Evolutionary conservation across 1,284 basidiomycete species (phyloP).

Genomic region (Stygiomarasmius scandens): DNA sequence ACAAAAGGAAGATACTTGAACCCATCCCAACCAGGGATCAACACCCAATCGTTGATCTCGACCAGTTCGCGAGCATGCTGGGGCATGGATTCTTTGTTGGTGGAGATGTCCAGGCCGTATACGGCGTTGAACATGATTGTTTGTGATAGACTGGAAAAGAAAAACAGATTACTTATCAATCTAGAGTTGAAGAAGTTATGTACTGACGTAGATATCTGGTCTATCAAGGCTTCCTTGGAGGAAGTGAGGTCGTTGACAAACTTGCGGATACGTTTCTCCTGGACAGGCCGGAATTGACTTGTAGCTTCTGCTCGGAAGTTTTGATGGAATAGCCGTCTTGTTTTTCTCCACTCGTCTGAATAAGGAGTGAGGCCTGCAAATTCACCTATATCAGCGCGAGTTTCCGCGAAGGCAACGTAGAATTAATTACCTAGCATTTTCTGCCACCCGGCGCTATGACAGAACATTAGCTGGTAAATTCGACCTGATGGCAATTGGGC

Average conservation of each 20-base stretch:
- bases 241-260: conserved; percentile 23
- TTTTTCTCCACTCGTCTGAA: conserved; percentile 23
- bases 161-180: background rate
- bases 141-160: conserved; percentile 1
- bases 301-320: conserved; percentile 22
- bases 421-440: background rate
- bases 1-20: conserved; percentile 24
- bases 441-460: background rate
- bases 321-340: conserved; percentile 26
- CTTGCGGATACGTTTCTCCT: conserved; percentile 20
- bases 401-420: background rate
- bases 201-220: conserved; percentile 19
- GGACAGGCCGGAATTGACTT: conserved; percentile 20
- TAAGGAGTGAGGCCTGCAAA: conserved; percentile 14
- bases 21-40: conserved; percentile 31
- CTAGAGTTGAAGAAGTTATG: background rate
- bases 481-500: background rate
- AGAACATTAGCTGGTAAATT: too few species aligned
- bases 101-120: conserved; percentile 3
- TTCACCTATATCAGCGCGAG: background rate
- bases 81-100: background rate
- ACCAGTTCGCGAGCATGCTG: background rate
- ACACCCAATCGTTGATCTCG: background rate
- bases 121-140: background rate
- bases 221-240: conserved; percentile 23